Evolutionary conservation across 345 rosid species (phyloP).

Genomic region (Lumnitzera racemosa): DNA sequence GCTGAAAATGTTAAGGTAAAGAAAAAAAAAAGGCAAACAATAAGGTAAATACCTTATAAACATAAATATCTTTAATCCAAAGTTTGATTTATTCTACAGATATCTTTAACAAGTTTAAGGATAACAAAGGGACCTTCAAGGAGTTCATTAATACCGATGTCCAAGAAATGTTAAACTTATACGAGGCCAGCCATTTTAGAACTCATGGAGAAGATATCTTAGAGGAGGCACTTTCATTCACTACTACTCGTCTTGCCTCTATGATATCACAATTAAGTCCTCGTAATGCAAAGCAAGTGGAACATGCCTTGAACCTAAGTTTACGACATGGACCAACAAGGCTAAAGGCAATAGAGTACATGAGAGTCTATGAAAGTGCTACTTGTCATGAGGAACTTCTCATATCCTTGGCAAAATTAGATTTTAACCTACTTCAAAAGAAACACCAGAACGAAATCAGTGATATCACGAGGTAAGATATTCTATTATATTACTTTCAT

Average conservation of each 20-base stretch:
- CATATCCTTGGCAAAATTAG: conserved; percentile 10
- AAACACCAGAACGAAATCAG: conserved; percentile 10
- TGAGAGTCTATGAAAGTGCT: neutral
- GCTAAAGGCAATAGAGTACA: conserved; percentile 6
- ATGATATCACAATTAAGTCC: neutral
- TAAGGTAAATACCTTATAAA: no score
- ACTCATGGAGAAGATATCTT: no score
- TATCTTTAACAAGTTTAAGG: no score
- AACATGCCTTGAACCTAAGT: conserved; percentile 6
- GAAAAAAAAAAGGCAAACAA: no score
- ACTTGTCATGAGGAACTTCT: neutral
- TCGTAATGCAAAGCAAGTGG: neutral
- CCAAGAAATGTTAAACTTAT: no score
- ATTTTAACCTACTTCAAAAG: conserved; percentile 13
- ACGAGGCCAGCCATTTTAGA: no score
- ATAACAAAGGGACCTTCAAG: no score
- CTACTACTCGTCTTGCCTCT: neutral
- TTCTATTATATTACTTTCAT: no score
- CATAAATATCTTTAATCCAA: neutral
- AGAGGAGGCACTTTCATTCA: conserved; percentile 2
- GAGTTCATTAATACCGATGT: no score
- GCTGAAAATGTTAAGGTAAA: no score
- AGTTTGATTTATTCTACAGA: no score
- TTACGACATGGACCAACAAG: conserved; percentile 1
- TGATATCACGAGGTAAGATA: conserved; percentile 5